These are phyloP conservation scores for Drosera spatulata DNA, from an alignment of 179 eudicot species.

Conservation along the genomic window DNA sequence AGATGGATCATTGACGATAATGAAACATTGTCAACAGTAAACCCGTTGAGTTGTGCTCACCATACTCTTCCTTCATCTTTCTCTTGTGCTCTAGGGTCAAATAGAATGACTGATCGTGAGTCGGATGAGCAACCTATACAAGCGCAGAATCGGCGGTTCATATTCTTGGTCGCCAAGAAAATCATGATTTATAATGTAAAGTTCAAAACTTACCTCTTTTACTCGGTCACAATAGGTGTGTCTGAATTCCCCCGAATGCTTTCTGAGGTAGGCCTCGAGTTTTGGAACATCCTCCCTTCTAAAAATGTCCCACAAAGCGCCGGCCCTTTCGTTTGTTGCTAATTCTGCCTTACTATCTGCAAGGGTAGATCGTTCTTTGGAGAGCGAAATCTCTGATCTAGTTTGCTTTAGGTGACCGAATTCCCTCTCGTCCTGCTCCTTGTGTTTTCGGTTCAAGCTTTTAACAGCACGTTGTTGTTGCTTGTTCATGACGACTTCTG, in stretches of 20 bases:
- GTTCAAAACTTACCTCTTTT: constrained; percentile 48
- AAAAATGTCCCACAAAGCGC: constrained; percentile 42
- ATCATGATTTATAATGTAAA: no score
- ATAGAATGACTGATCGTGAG: constrained; percentile 70
- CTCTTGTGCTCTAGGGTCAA: constrained; percentile 50
- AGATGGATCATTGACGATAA: not conserved
- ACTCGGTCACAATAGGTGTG: constrained; percentile 49
- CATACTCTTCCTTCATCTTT: constrained; percentile 64
- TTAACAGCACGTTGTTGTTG: constrained; percentile 28
- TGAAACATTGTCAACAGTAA: not conserved
- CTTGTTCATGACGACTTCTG: constrained; percentile 23
- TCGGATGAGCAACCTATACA: constrained; percentile 52
- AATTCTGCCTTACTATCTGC: not conserved
- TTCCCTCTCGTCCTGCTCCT: constrained; percentile 39
- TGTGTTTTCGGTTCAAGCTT: constrained; percentile 27
- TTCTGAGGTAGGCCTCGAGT: constrained; percentile 22
- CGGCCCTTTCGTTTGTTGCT: constrained; percentile 6
- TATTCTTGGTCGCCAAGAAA: not conserved
- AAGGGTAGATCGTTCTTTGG: not conserved
- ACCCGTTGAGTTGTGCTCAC: not conserved
- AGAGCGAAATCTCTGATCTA: not conserved
- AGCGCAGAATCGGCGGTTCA: not conserved
- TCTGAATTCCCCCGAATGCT: constrained; percentile 32
- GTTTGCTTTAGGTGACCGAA: not conserved
- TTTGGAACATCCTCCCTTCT: constrained; percentile 35